Conservation (phyloP, 352 stramenopile genomes). For the Peronospora destructor region DNA sequence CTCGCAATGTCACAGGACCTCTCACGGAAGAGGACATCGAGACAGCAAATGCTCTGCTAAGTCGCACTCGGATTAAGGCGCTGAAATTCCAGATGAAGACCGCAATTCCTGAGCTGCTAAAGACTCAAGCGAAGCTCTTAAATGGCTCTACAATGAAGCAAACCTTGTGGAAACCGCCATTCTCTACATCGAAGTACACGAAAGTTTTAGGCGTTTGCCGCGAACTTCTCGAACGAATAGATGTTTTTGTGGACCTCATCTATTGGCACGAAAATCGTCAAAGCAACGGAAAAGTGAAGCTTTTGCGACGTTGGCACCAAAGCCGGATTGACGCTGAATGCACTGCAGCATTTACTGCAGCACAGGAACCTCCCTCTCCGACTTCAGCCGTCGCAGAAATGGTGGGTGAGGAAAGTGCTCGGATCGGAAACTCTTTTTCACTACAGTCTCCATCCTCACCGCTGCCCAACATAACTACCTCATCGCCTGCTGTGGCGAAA, state of each 20-base stretch:
- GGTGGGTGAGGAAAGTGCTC: constrained; percentile 5
- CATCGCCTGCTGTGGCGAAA: constrained; percentile 25
- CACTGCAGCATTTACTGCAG: constrained; percentile 26
- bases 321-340: constrained; percentile 34
- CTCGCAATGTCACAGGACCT: not conserved
- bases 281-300: constrained; percentile 25
- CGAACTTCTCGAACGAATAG: constrained; percentile 43
- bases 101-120: constrained; percentile 32
- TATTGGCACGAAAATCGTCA: constrained; percentile 50
- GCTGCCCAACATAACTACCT: constrained; percentile 21
- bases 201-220: constrained; percentile 40
- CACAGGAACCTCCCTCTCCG: constrained; percentile 24
- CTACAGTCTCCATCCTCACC: constrained; percentile 14
- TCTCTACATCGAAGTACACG: constrained; percentile 52
- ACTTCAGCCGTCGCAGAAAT: constrained; percentile 18
- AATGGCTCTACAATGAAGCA: constrained; percentile 46
- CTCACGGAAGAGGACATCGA: constrained; percentile 27
- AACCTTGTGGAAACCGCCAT: constrained; percentile 47
- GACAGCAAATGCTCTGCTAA: constrained; percentile 27
- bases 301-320: constrained; percentile 21
- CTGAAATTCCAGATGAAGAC: constrained; percentile 39
- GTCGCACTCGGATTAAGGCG: constrained; percentile 26
- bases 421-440: constrained; percentile 5
- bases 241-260: constrained; percentile 58
- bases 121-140: constrained; percentile 41